Evolutionary conservation across 441 rosid genomes (phyloP).

Genomic region (Monsonia emarginata): DNA sequence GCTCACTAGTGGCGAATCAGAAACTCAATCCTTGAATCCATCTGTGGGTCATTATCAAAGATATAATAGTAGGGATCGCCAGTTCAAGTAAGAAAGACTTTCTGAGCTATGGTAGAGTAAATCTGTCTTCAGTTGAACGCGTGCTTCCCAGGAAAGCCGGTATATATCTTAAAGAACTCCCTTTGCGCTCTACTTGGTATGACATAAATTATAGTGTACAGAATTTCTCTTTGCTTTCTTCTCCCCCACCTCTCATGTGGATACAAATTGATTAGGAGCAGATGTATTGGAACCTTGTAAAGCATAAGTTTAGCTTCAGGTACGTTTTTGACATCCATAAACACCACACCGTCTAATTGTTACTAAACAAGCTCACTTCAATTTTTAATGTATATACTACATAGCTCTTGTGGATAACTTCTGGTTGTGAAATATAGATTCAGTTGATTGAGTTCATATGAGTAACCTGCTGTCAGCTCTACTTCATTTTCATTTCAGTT

Average conservation of each 20-base stretch:
- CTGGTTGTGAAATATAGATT: slow-evolving; percentile 1
- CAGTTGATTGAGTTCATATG: background rate
- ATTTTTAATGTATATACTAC: background rate
- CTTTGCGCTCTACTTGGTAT: background rate
- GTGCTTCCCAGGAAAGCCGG: background rate
- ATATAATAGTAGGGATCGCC: background rate
- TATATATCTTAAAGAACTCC: background rate
- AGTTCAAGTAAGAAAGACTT: background rate
- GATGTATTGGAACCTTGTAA: background rate
- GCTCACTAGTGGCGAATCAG: background rate
- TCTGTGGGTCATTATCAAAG: background rate
- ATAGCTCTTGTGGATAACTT: background rate
- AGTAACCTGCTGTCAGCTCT: background rate
- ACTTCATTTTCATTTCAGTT: too few species aligned
- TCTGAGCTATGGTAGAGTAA: background rate
- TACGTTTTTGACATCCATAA: background rate
- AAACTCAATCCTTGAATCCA: background rate
- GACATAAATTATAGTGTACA: background rate
- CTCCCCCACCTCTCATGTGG: background rate
- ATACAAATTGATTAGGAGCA: background rate
- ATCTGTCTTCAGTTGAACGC: background rate
- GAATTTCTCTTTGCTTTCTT: background rate
- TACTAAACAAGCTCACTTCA: background rate
- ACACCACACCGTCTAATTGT: background rate
- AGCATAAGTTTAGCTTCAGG: background rate